Conservation (phyloP, 345 rosid genomes). For the Murraya paniculata region DNA sequence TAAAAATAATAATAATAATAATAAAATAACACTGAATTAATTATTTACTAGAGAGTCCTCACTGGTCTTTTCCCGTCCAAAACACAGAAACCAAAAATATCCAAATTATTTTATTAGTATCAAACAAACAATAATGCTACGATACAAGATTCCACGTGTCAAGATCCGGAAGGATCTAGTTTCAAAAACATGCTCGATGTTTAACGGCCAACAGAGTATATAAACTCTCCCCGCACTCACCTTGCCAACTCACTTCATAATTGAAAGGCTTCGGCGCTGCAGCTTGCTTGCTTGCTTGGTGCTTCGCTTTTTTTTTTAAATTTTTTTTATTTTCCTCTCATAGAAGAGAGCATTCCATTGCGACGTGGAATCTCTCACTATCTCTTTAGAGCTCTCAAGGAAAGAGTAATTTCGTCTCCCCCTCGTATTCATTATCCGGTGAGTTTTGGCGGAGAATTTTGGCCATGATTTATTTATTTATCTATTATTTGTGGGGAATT, state of each 20-base stretch:
- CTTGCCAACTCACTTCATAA: background rate
- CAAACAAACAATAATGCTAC: background rate
- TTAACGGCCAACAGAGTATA: conserved; percentile 8
- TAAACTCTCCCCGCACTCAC: background rate
- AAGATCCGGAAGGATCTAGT: conserved; percentile 12
- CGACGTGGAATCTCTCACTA: conserved; percentile 5
- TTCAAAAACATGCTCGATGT: background rate
- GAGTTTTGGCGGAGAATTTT: conserved; percentile 25
- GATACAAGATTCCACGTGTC: conserved; percentile 16
- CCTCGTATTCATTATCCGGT: conserved; percentile 13
- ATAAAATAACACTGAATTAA: background rate
- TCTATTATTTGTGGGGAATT: background rate
- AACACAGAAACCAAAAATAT: background rate
- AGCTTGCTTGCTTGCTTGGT: no score
- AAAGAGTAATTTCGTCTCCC: background rate
- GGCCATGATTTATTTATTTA: background rate
- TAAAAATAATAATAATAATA: background rate
- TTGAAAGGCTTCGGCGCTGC: background rate
- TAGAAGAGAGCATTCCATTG: conserved; percentile 23
- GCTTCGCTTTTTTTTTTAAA: no score
- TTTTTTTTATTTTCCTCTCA: background rate
- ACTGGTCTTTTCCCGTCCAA: background rate
- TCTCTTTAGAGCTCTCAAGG: background rate
- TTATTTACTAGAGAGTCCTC: background rate
- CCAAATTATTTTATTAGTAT: background rate